Conservation (phyloP, 2,329 filamentous ascomycete species). For the Elsinoe batatas region DNA sequence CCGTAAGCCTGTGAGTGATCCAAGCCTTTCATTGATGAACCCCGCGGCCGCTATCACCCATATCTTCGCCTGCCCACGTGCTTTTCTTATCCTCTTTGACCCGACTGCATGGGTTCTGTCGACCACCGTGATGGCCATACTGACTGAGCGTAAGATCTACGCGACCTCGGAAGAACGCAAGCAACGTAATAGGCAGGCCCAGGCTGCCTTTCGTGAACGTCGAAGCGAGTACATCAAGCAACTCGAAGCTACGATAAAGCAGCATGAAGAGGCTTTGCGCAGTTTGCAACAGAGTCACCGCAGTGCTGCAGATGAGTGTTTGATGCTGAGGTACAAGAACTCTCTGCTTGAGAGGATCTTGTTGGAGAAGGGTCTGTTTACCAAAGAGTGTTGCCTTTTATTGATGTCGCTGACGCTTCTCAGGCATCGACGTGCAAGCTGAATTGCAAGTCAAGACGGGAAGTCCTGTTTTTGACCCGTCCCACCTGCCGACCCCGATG, state of each 20-base stretch:
- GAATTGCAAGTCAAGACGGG: constrained; percentile 88
- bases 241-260: constrained; percentile 91
- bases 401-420: neutral
- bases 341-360: constrained; percentile 90
- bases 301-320: constrained; percentile 86
- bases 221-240: constrained; percentile 99
- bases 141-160: constrained; percentile 64
- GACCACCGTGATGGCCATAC: constrained; percentile 22
- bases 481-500: constrained; percentile 49
- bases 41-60: neutral
- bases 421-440: constrained; percentile 93
- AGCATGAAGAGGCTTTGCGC: constrained; percentile 88
- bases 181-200: constrained; percentile 91
- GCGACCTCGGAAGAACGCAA: constrained; percentile 97
- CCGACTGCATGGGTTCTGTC: constrained; percentile 1
- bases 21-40: constrained; percentile 17
- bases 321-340: constrained; percentile 98
- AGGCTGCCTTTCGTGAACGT: constrained; percentile 92
- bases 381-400: neutral
- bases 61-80: constrained; percentile 1
- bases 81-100: neutral
- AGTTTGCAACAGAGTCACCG: constrained; percentile 90
- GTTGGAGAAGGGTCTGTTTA: constrained; percentile 70
- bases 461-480: constrained; percentile 68
- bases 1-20: constrained; percentile 74